Base-by-base conservation (phyloP, 208 protist genomes). In the Wallacemonas collosoma region DNA sequence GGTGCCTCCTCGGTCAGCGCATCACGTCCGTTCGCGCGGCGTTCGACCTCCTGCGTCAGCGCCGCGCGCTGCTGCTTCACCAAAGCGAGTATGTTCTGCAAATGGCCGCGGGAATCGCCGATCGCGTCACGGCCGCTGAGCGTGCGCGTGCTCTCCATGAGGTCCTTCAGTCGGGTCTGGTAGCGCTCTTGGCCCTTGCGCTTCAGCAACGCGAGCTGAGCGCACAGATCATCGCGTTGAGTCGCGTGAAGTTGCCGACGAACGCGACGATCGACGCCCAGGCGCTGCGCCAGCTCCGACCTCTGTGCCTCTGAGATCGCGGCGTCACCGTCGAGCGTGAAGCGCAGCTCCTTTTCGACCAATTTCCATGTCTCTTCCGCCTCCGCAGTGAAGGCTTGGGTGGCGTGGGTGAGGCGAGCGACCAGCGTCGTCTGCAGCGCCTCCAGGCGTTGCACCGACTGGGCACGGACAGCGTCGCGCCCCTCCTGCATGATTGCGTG, bases 171-270 rank as follows among this genome's bases (percentile, higher is more conserved):
- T 45, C 45, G 35, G 15, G 73, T 55, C 39, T 38, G 63, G 44
- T 56, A 68, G 43, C 47, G 14, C 38, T 14, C 74, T 40, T 81
- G 77, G 38, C 75, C 60, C 8, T 69, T 54, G 11, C 72, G 67
- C 9, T 73, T 77, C 40, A 90, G 61, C n/a, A 73, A 67, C 12
- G 75, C 72, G 36, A 90, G 68, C 65, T 91, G 86, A 26, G 85
- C 71, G 4, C 66, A 54, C 35, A 91, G 57, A 14, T 75, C 72
- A 43, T 81, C 77, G 35, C 72, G 50, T 62, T 94, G 80, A 2
- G 80, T 72, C 38, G 45, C 40, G 50, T 81, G 76, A 5, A 90
- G 80, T 50, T 85, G 81, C 12, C 83, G 76, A 17, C 78, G 69
- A 15, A 85, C 79, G 56, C 63, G 55, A 2, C 70, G 69, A 66